Conservation (phyloP, 176 grass and related monocot genomes). For the Saccharum officinarum region DNA sequence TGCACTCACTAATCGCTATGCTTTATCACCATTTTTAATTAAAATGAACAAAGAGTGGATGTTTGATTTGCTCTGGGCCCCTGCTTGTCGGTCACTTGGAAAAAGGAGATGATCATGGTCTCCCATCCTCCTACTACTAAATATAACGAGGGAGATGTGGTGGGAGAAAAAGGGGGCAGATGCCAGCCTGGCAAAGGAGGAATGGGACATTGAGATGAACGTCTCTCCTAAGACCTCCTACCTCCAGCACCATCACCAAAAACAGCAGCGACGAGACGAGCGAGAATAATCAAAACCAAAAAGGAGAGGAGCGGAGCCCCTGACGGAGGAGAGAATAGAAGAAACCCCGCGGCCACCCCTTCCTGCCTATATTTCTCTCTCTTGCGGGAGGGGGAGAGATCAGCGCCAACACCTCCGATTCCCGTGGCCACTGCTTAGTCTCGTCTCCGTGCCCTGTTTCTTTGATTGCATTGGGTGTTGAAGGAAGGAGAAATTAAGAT, state of each 20-base stretch:
- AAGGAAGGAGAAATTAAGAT: conserved; percentile 35
- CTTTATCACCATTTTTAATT: too few species aligned
- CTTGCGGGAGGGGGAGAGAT: not conserved
- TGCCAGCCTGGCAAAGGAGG: not conserved
- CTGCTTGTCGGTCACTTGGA: too few species aligned
- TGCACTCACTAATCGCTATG: too few species aligned
- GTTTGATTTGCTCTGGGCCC: too few species aligned
- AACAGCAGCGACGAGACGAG: not conserved
- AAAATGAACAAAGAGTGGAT: too few species aligned
- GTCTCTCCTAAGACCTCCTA: not conserved
- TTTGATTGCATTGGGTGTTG: conserved; percentile 9
- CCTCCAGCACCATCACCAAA: not conserved
- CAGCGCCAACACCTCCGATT: conserved; percentile 1
- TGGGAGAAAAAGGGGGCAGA: not conserved
- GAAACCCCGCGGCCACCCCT: conserved; percentile 11
- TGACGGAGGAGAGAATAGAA: not conserved
- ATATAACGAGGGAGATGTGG: not conserved
- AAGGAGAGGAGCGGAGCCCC: not conserved
- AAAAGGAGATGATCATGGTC: too few species aligned
- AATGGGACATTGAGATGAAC: not conserved
- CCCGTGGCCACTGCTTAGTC: not conserved
- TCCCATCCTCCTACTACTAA: too few species aligned
- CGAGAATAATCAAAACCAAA: not conserved
- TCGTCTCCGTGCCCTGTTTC: not conserved
- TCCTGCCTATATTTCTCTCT: not conserved